Percentiles rank a stretch among this genome's conserved stretches.
Evolutionary conservation across 2,329 filamentous ascomycete species (phyloP).

Genomic region (Xylaria sp.): DNA sequence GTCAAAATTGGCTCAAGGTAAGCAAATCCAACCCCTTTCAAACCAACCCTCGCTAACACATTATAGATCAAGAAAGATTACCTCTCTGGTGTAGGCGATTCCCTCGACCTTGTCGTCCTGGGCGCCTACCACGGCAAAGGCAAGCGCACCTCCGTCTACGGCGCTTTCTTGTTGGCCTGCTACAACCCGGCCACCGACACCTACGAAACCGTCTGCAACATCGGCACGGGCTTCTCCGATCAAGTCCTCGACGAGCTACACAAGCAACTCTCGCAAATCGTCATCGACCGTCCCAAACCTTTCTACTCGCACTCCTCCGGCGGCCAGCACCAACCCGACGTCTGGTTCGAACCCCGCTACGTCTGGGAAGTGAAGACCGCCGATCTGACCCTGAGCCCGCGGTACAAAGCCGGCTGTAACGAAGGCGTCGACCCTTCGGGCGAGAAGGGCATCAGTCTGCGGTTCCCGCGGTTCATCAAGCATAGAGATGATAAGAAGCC

Average conservation of each 20-base stretch:
- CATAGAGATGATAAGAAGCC: slow-evolving; percentile 92
- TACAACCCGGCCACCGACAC: slow-evolving; percentile 75
- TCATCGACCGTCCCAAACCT: slow-evolving; percentile 87
- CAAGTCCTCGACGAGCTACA: slow-evolving; percentile 87
- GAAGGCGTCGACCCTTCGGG: slow-evolving; percentile 69
- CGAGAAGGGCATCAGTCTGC: slow-evolving; percentile 75
- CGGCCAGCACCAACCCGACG: slow-evolving; percentile 89
- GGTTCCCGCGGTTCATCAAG: slow-evolving; percentile 92
- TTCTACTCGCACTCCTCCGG: slow-evolving; percentile 85
- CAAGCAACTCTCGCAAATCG: slow-evolving; percentile 64
- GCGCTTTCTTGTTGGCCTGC: slow-evolving; percentile 90
- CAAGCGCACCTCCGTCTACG: slow-evolving; percentile 92
- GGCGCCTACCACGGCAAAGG: slow-evolving; percentile 92
- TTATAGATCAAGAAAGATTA: slow-evolving; percentile 93
- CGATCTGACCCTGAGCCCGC: slow-evolving; percentile 84
- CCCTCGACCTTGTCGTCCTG: slow-evolving; percentile 89
- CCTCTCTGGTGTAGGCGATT: slow-evolving; percentile 87
- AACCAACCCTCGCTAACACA: slow-evolving; percentile 21
- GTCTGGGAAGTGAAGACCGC: slow-evolving; percentile 99
- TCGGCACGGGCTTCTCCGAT: slow-evolving; percentile 94
- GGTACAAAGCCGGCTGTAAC: slow-evolving; percentile 85
- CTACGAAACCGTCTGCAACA: slow-evolving; percentile 97
- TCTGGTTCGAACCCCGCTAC: slow-evolving; percentile 92
- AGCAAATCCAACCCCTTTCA: slow-evolving; percentile 7
- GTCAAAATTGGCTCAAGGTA: slow-evolving; percentile 97